Evolutionary conservation across 805 yeast species (phyloP), one percentile per base, ranked within the genome.

Genomic region (Pichia rugopelliculosa): DNA sequence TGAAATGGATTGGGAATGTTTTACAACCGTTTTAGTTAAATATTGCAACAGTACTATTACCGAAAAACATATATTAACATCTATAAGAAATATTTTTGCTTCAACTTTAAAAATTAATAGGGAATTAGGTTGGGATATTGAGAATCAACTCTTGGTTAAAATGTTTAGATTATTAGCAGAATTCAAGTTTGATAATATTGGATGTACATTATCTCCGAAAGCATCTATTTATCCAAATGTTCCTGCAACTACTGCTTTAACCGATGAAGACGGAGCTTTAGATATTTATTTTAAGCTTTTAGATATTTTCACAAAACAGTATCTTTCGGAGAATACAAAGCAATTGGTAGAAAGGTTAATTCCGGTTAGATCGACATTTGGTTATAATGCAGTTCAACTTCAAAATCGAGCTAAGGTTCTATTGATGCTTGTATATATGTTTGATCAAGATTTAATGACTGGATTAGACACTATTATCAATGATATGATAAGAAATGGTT

Each of bases 281-380:
- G 65, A 61, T 26, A 55, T 59, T 40, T 67, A 65, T 46, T 56
- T 66, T 41, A 65, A 60, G 47, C 40, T 65, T 13, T 45, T 66
- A 36, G 51, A 50, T 4, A 48, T 58, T 0, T 65, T 58, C 42
- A 55, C 58, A 2, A 47, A 49, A 5, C 48, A 48, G 10, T 59
- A 46, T 44, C 37, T n/a, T 42, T 53, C 20, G 39, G 45, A 4
- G 50, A 53, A 24, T 42, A 52, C 46, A 22, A 45, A 33, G 56
- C 58, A 15, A 26, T 39, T 65, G 26, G 45, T 66, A 18, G 70
- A 66, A 27, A 64, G 65, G 39, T 49, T 67, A 20, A 62, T 60
- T 10, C 71, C 71, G 1, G 56, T 66, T 12, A 62, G 67, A 17
- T 57, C 60, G 21, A 52, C 64, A 11, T 49, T 53, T 34, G 59